phyloP scores from a whole-genome alignment of 257 asterid species.

The Handroanthus guayacan region DNA sequence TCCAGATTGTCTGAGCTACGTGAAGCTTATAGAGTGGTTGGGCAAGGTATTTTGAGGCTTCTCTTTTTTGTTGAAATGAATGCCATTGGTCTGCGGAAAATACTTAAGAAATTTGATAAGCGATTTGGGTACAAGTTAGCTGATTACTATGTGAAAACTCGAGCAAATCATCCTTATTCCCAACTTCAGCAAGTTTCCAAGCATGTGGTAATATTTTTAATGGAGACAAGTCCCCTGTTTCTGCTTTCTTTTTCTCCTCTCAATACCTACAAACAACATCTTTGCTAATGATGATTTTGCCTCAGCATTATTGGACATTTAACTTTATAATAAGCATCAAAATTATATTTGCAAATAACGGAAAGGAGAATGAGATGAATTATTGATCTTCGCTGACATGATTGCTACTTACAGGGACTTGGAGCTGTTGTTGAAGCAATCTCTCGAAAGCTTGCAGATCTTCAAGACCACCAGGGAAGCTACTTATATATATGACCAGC shows the following conservation, averaged over 20 bases:
- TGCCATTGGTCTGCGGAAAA: conserved; percentile 91
- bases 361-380: background rate
- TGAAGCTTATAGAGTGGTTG: conserved; percentile 86
- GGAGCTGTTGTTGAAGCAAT: conserved; percentile 99
- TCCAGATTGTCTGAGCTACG: conserved; percentile 77
- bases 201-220: conserved; percentile 85
- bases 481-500: conserved; percentile 94
- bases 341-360: background rate
- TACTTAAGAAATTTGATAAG: conserved; percentile 96
- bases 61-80: conserved; percentile 89
- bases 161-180: conserved; percentile 98
- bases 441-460: conserved; percentile 94
- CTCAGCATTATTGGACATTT: conserved; percentile 16
- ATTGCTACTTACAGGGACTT: conserved; percentile 67
- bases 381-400: conserved; percentile 16
- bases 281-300: background rate
- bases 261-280: background rate
- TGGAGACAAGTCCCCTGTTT: background rate
- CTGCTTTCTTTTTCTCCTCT: conserved; percentile 21
- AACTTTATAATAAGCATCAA: background rate
- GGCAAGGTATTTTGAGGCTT: conserved; percentile 85
- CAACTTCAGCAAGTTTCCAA: conserved; percentile 98
- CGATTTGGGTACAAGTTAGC: conserved; percentile 89
- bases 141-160: conserved; percentile 91
- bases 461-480: conserved; percentile 96